These are phyloP conservation scores for Stereocaulon alpinum DNA, from an alignment of 495 filamentous ascomycete genomes.

Conservation along the genomic window DNA sequence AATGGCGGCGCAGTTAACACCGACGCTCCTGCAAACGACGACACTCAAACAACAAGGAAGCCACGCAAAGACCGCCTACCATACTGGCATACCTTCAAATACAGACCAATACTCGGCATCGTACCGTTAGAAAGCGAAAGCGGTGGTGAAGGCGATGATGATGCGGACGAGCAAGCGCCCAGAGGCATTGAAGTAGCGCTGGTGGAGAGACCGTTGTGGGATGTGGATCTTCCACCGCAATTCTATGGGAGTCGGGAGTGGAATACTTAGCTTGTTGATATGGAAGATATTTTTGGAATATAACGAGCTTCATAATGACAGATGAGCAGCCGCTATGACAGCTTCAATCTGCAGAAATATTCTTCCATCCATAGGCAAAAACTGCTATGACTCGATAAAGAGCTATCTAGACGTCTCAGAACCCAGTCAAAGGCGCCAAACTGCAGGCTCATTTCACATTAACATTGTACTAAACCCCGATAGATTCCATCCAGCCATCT, in stretches of 20 bases:
- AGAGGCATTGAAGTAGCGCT: slow-evolving; percentile 65
- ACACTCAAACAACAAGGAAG: slow-evolving; percentile 18
- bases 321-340: too few relatives aligned
- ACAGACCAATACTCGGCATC: slow-evolving; percentile 81
- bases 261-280: slow-evolving; percentile 15
- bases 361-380: too few relatives aligned
- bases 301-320: too few relatives aligned
- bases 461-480: too few relatives aligned
- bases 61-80: slow-evolving; percentile 20
- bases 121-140: slow-evolving; percentile 49
- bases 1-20: too few relatives aligned
- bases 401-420: too few relatives aligned
- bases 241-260: slow-evolving; percentile 61
- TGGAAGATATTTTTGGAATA: too few relatives aligned
- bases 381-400: too few relatives aligned
- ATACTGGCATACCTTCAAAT: slow-evolving; percentile 82
- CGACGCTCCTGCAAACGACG: slow-evolving; percentile 14
- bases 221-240: slow-evolving; percentile 65
- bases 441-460: too few relatives aligned
- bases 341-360: too few relatives aligned
- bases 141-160: slow-evolving; percentile 24
- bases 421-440: too few relatives aligned
- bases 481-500: too few relatives aligned
- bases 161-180: slow-evolving; percentile 18
- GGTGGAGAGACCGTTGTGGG: slow-evolving; percentile 78